These are phyloP conservation scores for Hymenoscyphus fraxineus DNA, from an alignment of 2,329 filamentous ascomycete species.

Conservation along the genomic window DNA sequence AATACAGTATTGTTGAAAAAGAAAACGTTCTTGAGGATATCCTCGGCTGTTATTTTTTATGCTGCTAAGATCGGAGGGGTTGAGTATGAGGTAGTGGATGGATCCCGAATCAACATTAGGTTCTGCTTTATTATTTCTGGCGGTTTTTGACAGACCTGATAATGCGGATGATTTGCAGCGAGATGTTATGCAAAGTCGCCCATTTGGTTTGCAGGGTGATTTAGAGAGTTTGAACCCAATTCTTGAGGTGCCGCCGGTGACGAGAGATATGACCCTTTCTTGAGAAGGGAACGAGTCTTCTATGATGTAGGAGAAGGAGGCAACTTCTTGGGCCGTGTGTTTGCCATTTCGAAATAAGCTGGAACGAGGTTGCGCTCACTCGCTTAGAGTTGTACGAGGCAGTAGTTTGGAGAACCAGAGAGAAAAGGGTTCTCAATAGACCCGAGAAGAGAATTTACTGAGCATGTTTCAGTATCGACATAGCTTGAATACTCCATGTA, in stretches of 20 bases:
- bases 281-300: slow-evolving; percentile 10
- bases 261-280: slow-evolving; percentile 13
- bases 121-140: no score
- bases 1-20: no score
- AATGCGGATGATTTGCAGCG: slow-evolving; percentile 38
- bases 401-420: neutral
- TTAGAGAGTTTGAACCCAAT: slow-evolving; percentile 23
- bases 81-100: slow-evolving; percentile 36
- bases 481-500: no score
- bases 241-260: slow-evolving; percentile 17
- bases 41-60: slow-evolving; percentile 36
- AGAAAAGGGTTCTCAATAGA: neutral
- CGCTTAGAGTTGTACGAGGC: no score
- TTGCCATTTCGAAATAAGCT: slow-evolving; percentile 6
- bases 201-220: slow-evolving; percentile 25
- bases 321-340: slow-evolving; percentile 9
- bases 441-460: no score
- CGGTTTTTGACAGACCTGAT: slow-evolving; percentile 34
- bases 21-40: neutral
- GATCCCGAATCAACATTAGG: slow-evolving; percentile 29
- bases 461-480: no score
- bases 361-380: neutral
- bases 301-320: slow-evolving; percentile 11
- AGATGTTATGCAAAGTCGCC: slow-evolving; percentile 40
- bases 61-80: slow-evolving; percentile 37